Evolutionary conservation across 306 rosid species (phyloP), one percentile per base, ranked within the genome.

Genomic region (Fragaria nilgerrensis): DNA sequence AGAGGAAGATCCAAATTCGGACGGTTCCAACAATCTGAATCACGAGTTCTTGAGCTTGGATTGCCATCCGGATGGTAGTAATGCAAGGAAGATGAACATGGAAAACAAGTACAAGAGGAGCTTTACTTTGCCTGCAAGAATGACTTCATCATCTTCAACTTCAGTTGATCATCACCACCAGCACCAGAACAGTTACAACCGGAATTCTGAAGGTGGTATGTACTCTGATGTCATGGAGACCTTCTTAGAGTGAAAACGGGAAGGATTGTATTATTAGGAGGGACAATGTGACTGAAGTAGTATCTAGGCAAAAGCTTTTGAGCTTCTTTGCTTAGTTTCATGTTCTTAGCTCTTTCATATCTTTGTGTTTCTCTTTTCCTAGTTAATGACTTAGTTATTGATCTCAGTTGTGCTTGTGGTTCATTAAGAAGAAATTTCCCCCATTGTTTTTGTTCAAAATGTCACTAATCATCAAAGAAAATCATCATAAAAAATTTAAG

Each of bases 151-250:
- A 5, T 91, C 99, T 14, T 91, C 97, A 7, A 92, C 97, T 74
- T 90, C 97, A 19, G 85, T 89, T 81, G 96, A 89, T 70, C 93
- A 87, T 14, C 96, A 88, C 69, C 91, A 83, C 29, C 90, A 83
- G 52, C 91, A 86, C 52, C 93, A 86, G 58, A 76, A 84, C 44
- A 81, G 79, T 75, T 92, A 85, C 47, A 66, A 66, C 70, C 84
- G 93, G 80, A 89, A 87, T 80, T 83, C 96, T 3, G 98, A 88
- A 80, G 88, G 88, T 16, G 93, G 88, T 9, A 85, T 89, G 90
- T 91, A 87, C 87, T n/a, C 96, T 12, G 98, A 91, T 85, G 94
- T 91, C 53, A 96, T 96, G 99, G 97, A 91, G 79, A 87, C 90
- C 41, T 96, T 83, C 88, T 80, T 96, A 86, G 97, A 96, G 89